phyloP scores from a whole-genome alignment of 2,329 filamentous ascomycete species.

The Cladosporium austrohemisphaericum region DNA sequence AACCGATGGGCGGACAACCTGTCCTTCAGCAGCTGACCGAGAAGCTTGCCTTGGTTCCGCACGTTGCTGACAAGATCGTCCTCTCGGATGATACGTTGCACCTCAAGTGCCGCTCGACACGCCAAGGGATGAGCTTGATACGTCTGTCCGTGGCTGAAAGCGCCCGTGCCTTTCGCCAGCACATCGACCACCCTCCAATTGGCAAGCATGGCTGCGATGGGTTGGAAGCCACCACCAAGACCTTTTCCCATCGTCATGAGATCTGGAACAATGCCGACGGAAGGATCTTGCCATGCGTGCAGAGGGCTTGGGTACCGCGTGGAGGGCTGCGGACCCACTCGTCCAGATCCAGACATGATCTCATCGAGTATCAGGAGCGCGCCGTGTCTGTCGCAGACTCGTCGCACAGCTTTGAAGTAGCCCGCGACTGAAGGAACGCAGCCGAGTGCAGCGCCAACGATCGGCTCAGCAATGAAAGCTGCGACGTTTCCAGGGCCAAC shows the following conservation, averaged over 20 bases:
- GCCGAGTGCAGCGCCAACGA: slow-evolving; percentile 67
- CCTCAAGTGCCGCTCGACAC: slow-evolving; percentile 60
- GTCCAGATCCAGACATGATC: slow-evolving; percentile 66
- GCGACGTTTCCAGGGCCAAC: slow-evolving; percentile 64
- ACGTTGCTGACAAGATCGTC: slow-evolving; percentile 60
- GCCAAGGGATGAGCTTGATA: slow-evolving; percentile 60
- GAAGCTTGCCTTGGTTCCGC: slow-evolving; percentile 47
- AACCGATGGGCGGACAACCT: slow-evolving; percentile 44
- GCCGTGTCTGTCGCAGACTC: slow-evolving; percentile 66
- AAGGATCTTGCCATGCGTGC: slow-evolving; percentile 58
- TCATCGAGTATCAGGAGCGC: slow-evolving; percentile 76
- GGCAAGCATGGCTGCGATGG: slow-evolving; percentile 59
- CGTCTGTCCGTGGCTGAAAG: slow-evolving; percentile 59
- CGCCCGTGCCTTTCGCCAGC: slow-evolving; percentile 43
- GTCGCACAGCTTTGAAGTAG: slow-evolving; percentile 66
- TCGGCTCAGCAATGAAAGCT: slow-evolving; percentile 69
- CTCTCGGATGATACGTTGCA: slow-evolving; percentile 56
- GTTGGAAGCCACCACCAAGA: slow-evolving; percentile 60
- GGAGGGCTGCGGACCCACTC: slow-evolving; percentile 46
- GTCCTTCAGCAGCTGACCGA: slow-evolving; percentile 45
- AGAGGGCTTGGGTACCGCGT: slow-evolving; percentile 35
- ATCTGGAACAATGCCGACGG: slow-evolving; percentile 56
- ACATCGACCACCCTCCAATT: slow-evolving; percentile 49
- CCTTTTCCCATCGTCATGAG: slow-evolving; percentile 65
- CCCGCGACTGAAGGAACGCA: slow-evolving; percentile 63